A percentile compares a stretch with the other conserved stretches of the same genome.
phyloP scores from a whole-genome alignment of 371 early-diverging fungal species.

The Pancytospora philotis region DNA sequence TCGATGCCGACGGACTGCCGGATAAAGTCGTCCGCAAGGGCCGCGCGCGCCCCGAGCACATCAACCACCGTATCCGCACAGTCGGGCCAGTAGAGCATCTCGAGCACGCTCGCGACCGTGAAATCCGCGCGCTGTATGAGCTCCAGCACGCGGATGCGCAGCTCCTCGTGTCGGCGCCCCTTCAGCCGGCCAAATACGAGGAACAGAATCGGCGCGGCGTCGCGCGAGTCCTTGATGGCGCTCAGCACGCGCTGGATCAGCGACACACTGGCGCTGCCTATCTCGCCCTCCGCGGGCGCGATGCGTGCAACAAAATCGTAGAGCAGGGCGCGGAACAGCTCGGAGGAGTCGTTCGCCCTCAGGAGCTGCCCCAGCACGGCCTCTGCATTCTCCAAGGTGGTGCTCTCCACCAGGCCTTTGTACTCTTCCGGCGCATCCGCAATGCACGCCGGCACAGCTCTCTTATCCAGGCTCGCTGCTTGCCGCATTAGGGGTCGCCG shows the following conservation, averaged over 20 bases:
- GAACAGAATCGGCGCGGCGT: background rate
- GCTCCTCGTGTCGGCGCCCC: background rate
- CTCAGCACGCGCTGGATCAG: background rate
- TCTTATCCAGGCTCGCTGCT: too few relatives aligned
- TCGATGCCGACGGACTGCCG: background rate
- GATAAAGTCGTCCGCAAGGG: slow-evolving; percentile 26
- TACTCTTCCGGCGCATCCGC: too few relatives aligned
- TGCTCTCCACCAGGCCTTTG: too few relatives aligned
- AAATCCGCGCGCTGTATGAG: background rate
- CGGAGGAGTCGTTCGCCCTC: too few relatives aligned
- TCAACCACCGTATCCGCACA: background rate
- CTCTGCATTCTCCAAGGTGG: too few relatives aligned
- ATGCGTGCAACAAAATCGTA: too few relatives aligned
- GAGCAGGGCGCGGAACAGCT: too few relatives aligned
- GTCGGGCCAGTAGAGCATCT: background rate
- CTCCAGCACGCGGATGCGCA: slow-evolving; percentile 4
- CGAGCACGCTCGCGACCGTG: background rate
- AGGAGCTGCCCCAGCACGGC: too few relatives aligned
- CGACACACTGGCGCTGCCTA: too few relatives aligned
- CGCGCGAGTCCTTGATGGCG: background rate
- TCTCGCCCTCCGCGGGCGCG: too few relatives aligned
- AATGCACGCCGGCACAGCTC: too few relatives aligned
- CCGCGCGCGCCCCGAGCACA: background rate
- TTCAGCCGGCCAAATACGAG: background rate
- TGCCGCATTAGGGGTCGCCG: too few relatives aligned